A percentile compares a stretch with the other conserved stretches of the same genome.
phyloP scores from a whole-genome alignment of 1,139 yeast genomes.

The Candida sp. region DNA sequence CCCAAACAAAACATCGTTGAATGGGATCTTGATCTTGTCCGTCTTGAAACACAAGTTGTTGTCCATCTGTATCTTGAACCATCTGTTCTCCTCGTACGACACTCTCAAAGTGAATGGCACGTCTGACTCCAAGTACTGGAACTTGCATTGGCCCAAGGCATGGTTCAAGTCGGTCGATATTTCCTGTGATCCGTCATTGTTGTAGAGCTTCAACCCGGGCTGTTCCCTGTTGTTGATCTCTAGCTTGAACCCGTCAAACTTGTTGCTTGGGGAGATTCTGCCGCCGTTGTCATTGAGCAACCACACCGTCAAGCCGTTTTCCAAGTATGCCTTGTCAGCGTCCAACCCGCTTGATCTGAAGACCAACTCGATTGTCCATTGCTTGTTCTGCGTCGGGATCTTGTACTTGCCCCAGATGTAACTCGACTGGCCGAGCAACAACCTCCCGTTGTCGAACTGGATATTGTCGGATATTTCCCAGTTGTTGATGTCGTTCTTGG shows the following conservation, averaged over 20 bases:
- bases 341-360: slow-evolving; percentile 59
- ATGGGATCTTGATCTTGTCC: slow-evolving; percentile 47
- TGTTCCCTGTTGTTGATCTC: slow-evolving; percentile 53
- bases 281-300: slow-evolving; percentile 29
- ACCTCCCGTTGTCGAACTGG: slow-evolving; percentile 41
- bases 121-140: slow-evolving; percentile 65
- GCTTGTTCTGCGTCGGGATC: slow-evolving; percentile 32
- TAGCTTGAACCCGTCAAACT: slow-evolving; percentile 66
- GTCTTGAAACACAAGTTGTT: slow-evolving; percentile 75
- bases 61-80: slow-evolving; percentile 69
- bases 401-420: slow-evolving; percentile 52
- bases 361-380: slow-evolving; percentile 65
- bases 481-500: slow-evolving; percentile 10
- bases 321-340: slow-evolving; percentile 28
- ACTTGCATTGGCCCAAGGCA: slow-evolving; percentile 59
- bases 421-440: slow-evolving; percentile 36
- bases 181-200: slow-evolving; percentile 56
- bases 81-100: slow-evolving; percentile 46
- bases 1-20: slow-evolving; percentile 47
- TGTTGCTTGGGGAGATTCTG: slow-evolving; percentile 24
- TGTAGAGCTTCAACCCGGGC: slow-evolving; percentile 57
- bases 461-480: slow-evolving; percentile 37
- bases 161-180: slow-evolving; percentile 26
- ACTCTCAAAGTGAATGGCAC: slow-evolving; percentile 73
- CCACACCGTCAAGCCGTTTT: slow-evolving; percentile 60